Base-by-base conservation (phyloP, 495 filamentous ascomycete genomes). In the Cenococcum geophilum region DNA sequence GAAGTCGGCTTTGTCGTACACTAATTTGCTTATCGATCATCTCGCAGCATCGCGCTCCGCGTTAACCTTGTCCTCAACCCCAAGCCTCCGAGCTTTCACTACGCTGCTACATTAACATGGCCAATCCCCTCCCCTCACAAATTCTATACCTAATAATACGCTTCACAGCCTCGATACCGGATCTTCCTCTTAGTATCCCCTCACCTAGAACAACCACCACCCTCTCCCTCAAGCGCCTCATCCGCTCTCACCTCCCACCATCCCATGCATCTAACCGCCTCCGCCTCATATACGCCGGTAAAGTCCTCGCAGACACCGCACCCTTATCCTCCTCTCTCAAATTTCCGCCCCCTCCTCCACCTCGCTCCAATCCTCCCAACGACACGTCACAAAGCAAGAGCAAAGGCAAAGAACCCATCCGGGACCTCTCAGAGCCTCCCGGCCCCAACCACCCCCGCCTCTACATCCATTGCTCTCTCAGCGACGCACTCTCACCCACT, bases 391-490 rank as follows among this genome's bases (percentile, higher is more conserved):
- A 65, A 63, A 64, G 53, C 9, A 81, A 79, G 64, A 76, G 71
- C 58, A 86, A 82, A 68, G 84, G 78, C 68, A 88, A 84, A 73
- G 77, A 73, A 21, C 71, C 80, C 14, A 68, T 82, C 14, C 77
- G 79, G 14, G 75, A 73, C 21, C 67, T 54, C 34, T 5, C 60
- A 3, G 47, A 69, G 36, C 63, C 72, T 32, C 67, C 64, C 59
- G 21, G 37, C 12, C 52, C 52, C n/a, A 10, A 51, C 22, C 42
- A 37, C 21, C 42, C 37, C 20, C 78, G 84, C 22, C 77, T 91
- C 66, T 95, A 93, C 75, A 84, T 95, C 54, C 91, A 95, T 78
- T 97, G 92, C 80, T 89, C 86, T 43, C 88, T 97, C 59, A 84
- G 83, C 59, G 88, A 89, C 67, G 79, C 80, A 50, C 82, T 96